Evolutionary conservation across 805 yeast species (phyloP).

Genomic region (Saccharomycopsis javanensis): DNA sequence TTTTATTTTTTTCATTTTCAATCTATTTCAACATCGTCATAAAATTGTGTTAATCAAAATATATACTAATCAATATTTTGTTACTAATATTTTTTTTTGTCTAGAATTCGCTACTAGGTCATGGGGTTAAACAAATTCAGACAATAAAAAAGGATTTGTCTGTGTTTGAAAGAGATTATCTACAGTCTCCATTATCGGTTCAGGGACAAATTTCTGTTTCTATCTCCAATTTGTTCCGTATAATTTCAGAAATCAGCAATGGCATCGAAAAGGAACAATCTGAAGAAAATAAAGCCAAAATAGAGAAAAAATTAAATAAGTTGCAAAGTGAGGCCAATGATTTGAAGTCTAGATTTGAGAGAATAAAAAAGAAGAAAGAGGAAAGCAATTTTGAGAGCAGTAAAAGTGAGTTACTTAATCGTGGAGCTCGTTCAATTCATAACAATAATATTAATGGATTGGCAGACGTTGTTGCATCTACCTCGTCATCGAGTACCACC

Average conservation of each 20-base stretch:
- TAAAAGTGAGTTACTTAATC: slow-evolving; percentile 37
- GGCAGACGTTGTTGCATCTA: slow-evolving; percentile 1
- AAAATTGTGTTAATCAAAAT: too few species aligned
- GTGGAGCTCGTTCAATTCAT: slow-evolving; percentile 24
- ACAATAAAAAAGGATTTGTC: slow-evolving; percentile 60
- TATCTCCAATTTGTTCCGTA: slow-evolving; percentile 61
- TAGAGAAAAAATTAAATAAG: slow-evolving; percentile 48
- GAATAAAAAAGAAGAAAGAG: slow-evolving; percentile 28
- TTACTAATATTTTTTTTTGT: background rate
- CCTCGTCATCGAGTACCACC: slow-evolving; percentile 18
- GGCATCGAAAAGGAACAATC: slow-evolving; percentile 50
- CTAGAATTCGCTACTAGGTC: slow-evolving; percentile 86
- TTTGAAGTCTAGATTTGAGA: slow-evolving; percentile 26
- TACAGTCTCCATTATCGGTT: slow-evolving; percentile 62
- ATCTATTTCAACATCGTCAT: too few species aligned
- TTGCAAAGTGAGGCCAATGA: slow-evolving; percentile 36
- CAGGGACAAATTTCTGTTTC: slow-evolving; percentile 64
- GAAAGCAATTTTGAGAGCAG: slow-evolving; percentile 31
- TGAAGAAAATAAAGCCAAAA: slow-evolving; percentile 45
- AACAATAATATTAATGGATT: background rate
- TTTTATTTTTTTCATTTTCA: background rate
- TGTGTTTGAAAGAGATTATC: slow-evolving; percentile 53
- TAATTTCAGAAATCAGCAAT: slow-evolving; percentile 58
- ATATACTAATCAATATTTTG: background rate
- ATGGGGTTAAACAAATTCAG: slow-evolving; percentile 79